A percentile compares a stretch with the other conserved stretches of the same genome.
Conservation (phyloP, 495 filamentous ascomycete genomes). For the Hypoxylon subgilvum region DNA sequence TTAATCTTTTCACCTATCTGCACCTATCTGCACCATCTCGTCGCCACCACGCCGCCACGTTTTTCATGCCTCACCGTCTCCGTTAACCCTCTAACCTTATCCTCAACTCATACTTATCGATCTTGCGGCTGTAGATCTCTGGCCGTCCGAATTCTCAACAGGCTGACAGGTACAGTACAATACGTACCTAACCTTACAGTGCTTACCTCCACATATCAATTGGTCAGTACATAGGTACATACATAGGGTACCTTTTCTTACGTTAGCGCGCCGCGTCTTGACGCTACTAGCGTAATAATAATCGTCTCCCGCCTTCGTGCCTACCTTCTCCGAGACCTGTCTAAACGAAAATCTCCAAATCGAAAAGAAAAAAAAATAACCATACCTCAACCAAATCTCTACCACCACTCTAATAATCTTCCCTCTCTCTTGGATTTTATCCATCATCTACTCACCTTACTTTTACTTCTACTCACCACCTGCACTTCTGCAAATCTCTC, state of each 20-base stretch:
- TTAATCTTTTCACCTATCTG: too few species aligned
- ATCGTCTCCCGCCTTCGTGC: constrained; percentile 14
- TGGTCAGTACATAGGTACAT: not conserved
- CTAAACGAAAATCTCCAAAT: constrained; percentile 39
- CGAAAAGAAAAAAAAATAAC: constrained; percentile 22
- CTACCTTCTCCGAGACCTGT: constrained; percentile 34
- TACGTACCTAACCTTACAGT: not conserved
- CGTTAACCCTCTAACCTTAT: not conserved
- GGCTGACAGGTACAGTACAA: not conserved
- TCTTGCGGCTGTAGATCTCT: constrained; percentile 14
- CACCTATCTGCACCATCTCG: too few species aligned
- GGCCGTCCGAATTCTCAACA: constrained; percentile 2
- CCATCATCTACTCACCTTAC: constrained; percentile 20
- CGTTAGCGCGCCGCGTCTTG: not conserved
- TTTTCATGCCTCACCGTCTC: too few species aligned
- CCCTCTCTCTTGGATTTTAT: constrained; percentile 25
- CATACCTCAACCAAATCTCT: constrained; percentile 21
- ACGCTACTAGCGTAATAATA: constrained; percentile 1
- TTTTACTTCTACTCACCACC: not conserved
- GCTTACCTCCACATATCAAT: not conserved
- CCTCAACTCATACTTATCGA: not conserved
- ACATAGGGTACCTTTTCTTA: too few species aligned
- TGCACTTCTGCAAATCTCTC: constrained; percentile 11
- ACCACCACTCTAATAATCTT: constrained; percentile 31
- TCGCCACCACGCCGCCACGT: too few species aligned